phyloP scores from a whole-genome alignment of 1,284 basidiomycete species.

The Exsudoporus floridanus region DNA sequence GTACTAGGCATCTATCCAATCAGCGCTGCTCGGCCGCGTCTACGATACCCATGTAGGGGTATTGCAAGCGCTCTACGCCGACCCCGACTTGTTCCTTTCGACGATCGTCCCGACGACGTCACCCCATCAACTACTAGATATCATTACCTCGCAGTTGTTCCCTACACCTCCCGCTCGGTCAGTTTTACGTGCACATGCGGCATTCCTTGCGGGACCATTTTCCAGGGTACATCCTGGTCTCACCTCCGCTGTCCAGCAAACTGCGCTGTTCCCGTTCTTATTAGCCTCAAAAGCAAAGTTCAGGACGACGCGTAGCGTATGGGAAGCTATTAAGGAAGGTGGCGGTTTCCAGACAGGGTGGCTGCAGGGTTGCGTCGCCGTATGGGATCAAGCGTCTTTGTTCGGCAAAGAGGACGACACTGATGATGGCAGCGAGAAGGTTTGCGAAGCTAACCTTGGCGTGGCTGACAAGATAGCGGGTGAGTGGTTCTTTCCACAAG shows the following conservation, averaged over 20 bases:
- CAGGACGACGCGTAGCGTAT: conserved; percentile 59
- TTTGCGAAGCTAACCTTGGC: conserved; percentile 51
- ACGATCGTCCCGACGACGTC: conserved; percentile 33
- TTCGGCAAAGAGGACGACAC: conserved; percentile 33
- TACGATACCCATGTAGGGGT: conserved; percentile 64
- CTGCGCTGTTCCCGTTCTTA: conserved; percentile 70
- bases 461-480: conserved; percentile 63
- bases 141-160: conserved; percentile 47
- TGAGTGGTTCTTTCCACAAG: conserved; percentile 37
- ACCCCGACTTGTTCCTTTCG: conserved; percentile 46
- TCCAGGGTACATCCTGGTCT: conserved; percentile 36
- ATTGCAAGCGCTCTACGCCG: conserved; percentile 63
- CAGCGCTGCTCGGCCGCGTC: conserved; percentile 60
- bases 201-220: conserved; percentile 60
- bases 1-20: conserved; percentile 47
- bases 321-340: conserved; percentile 53
- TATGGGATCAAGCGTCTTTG: conserved; percentile 35
- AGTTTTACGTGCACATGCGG: conserved; percentile 58
- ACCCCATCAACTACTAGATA: conserved; percentile 46
- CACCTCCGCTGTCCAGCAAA: conserved; percentile 51
- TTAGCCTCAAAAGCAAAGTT: conserved; percentile 70
- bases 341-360: conserved; percentile 21
- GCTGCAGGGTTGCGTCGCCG: conserved; percentile 47
- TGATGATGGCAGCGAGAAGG: conserved; percentile 42
- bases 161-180: conserved; percentile 48